Percentiles rank a stretch among this genome's conserved stretches.
Conservation (phyloP, 2,329 filamentous ascomycete species). For the Apiospora koreana region DNA sequence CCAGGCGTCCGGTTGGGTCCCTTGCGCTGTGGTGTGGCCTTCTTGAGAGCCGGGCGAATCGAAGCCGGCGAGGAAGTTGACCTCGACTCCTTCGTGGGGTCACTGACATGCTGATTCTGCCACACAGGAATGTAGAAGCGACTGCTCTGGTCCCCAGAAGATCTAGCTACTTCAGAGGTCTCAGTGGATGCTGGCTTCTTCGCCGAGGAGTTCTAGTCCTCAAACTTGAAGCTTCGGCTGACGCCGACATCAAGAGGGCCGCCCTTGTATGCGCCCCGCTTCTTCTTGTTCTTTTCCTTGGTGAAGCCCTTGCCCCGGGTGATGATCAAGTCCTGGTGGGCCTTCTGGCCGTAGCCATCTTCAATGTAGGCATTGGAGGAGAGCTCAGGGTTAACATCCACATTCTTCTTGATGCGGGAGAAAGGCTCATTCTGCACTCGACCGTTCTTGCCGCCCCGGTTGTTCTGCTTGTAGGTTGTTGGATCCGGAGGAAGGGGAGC, state of each 20-base stretch:
- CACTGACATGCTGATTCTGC: neutral
- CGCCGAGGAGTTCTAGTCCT: slow-evolving; percentile 36
- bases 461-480: slow-evolving; percentile 41
- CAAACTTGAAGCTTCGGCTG: slow-evolving; percentile 91
- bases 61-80: neutral
- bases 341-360: slow-evolving; percentile 86
- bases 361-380: slow-evolving; percentile 78
- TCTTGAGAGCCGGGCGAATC: neutral
- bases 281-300: slow-evolving; percentile 99
- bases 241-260: slow-evolving; percentile 81
- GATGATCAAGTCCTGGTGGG: slow-evolving; percentile 83
- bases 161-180: neutral
- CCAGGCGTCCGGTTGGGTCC: neutral
- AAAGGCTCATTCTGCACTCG: slow-evolving; percentile 65
- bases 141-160: neutral
- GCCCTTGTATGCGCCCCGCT: slow-evolving; percentile 86
- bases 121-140: neutral
- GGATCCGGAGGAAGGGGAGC: slow-evolving; percentile 56
- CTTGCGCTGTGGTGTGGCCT: neutral
- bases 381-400: slow-evolving; percentile 67
- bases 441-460: slow-evolving; percentile 32
- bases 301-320: slow-evolving; percentile 97
- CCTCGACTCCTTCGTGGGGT: neutral
- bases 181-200: neutral
- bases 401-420: slow-evolving; percentile 73